Evolutionary conservation across 345 rosid species (phyloP).

Genomic region (Dipteronia sinensis): DNA sequence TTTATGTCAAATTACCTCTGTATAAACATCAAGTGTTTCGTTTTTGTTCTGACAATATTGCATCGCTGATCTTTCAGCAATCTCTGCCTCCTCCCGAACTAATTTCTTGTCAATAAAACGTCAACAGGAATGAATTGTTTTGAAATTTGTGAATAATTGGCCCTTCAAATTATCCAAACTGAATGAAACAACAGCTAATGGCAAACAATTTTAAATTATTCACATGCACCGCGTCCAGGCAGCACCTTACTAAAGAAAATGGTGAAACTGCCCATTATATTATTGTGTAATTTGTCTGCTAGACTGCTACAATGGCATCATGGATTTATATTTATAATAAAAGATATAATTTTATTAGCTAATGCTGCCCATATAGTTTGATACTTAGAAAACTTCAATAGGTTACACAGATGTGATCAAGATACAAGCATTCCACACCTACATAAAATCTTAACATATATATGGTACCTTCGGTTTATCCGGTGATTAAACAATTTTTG

Average conservation of each 20-base stretch:
- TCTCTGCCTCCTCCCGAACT: slow-evolving; percentile 63
- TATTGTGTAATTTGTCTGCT: neutral
- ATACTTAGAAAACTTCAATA: neutral
- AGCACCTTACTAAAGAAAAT: neutral
- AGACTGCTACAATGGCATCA: too few species aligned
- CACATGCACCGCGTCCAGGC: neutral
- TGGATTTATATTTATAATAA: neutral
- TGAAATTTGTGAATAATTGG: neutral
- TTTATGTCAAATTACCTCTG: slow-evolving; percentile 56
- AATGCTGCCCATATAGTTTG: neutral
- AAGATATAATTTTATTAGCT: neutral
- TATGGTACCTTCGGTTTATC: slow-evolving; percentile 79
- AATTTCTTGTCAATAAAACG: slow-evolving; percentile 39
- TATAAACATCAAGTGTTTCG: slow-evolving; percentile 63
- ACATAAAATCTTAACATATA: neutral
- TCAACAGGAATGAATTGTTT: neutral
- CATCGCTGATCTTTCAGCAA: slow-evolving; percentile 71
- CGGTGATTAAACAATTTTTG: slow-evolving; percentile 91
- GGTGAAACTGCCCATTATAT: neutral
- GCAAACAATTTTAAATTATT: neutral
- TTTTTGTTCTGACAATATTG: slow-evolving; percentile 72
- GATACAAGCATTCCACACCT: neutral
- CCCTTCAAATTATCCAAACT: neutral
- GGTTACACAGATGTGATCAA: neutral
- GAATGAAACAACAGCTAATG: neutral